Percentiles rank a stretch among this genome's conserved stretches.
Evolutionary conservation across 208 protist genomes (phyloP).

Genomic region (Acanthamoeba castellanii): DNA sequence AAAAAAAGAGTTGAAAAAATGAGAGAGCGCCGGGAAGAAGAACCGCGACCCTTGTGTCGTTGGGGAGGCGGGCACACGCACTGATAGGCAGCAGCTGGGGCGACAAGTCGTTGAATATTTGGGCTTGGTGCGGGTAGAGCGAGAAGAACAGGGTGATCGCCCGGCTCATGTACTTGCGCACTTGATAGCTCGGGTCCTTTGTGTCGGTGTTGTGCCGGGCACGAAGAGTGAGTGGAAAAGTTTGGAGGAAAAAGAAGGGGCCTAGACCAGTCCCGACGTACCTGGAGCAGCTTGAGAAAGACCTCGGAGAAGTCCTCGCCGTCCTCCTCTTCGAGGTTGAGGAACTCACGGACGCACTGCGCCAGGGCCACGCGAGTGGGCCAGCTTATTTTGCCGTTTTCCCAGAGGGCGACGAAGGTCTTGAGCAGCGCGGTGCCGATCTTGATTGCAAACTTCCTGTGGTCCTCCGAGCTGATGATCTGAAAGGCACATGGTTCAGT

Average conservation of each 20-base stretch:
- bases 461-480: not conserved
- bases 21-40: not conserved
- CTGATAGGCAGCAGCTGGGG: constrained; percentile 53
- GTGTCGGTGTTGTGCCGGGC: not conserved
- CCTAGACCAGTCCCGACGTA: not conserved
- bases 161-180: constrained; percentile 71
- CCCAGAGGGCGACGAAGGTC: constrained; percentile 41
- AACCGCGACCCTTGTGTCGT: not conserved
- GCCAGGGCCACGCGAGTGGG: constrained; percentile 24
- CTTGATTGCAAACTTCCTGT: constrained; percentile 2
- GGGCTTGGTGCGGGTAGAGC: constrained; percentile 25
- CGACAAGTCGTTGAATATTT: constrained; percentile 49
- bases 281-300: constrained; percentile 22
- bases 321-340: constrained; percentile 35
- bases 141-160: constrained; percentile 70
- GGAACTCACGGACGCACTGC: constrained; percentile 26
- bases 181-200: constrained; percentile 51
- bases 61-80: not conserved
- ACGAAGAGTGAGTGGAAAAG: not conserved
- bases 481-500: not conserved
- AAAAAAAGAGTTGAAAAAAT: no score
- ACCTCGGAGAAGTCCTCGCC: constrained; percentile 47
- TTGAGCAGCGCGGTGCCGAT: not conserved
- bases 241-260: no score
- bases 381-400: constrained; percentile 23